Percentiles rank a stretch among this genome's conserved stretches.
Evolutionary conservation across 2,329 filamentous ascomycete species (phyloP).

Genomic region (Alternaria gansuensis): DNA sequence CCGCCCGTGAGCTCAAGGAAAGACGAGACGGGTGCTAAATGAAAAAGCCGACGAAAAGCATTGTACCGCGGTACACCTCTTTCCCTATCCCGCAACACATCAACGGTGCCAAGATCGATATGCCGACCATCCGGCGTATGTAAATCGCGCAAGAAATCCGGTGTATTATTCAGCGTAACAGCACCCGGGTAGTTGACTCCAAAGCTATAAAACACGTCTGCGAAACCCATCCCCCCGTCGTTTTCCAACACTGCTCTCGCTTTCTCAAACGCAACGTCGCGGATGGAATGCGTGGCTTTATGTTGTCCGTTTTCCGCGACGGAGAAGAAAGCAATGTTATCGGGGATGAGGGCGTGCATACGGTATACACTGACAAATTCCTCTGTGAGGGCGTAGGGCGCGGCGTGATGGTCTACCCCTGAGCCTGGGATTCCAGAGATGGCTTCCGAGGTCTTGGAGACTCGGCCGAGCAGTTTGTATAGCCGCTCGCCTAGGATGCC

Average conservation of each 20-base stretch:
- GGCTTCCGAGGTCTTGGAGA: constrained; percentile 53
- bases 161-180: constrained; percentile 55
- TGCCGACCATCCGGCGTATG: constrained; percentile 54
- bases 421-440: constrained; percentile 56
- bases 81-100: constrained; percentile 60
- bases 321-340: constrained; percentile 52
- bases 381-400: constrained; percentile 56
- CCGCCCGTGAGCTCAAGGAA: constrained; percentile 41
- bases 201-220: constrained; percentile 55
- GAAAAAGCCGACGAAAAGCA: constrained; percentile 57
- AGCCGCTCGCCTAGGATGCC: constrained; percentile 56
- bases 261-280: constrained; percentile 42
- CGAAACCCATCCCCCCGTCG: constrained; percentile 25
- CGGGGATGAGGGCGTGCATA: constrained; percentile 56
- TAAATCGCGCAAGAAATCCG: constrained; percentile 55
- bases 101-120: constrained; percentile 58
- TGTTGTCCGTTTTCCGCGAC: constrained; percentile 36
- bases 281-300: constrained; percentile 35
- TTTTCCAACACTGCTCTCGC: constrained; percentile 45
- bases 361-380: constrained; percentile 59
- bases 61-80: constrained; percentile 59
- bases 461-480: constrained; percentile 54
- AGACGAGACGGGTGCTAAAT: constrained; percentile 47
- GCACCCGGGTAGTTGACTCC: constrained; percentile 61
- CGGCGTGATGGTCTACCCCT: constrained; percentile 49